phyloP scores from a whole-genome alignment of 1,139 yeast species.

The Wickerhamomyces sp. region DNA sequence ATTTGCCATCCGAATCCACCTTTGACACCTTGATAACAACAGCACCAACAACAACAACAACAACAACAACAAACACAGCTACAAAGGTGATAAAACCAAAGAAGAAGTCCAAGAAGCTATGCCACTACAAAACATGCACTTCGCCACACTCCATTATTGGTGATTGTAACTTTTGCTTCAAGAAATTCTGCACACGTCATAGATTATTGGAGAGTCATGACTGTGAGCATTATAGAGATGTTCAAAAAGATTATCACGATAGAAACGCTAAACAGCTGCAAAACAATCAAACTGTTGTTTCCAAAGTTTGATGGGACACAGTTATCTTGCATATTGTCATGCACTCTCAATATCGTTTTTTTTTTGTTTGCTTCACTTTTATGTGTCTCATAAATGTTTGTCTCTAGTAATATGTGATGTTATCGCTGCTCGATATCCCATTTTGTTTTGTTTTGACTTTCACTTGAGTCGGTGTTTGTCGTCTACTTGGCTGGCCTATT shows the following conservation, averaged over 20 bases:
- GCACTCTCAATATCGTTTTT: too few species aligned
- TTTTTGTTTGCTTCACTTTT: too few species aligned
- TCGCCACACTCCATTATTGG: constrained; percentile 25
- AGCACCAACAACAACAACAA: not conserved
- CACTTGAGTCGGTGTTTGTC: too few species aligned
- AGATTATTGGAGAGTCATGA: constrained; percentile 23
- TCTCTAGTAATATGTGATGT: too few species aligned
- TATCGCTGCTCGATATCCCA: too few species aligned
- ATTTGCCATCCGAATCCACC: not conserved
- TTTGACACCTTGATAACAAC: not conserved
- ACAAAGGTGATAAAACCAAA: constrained; percentile 14
- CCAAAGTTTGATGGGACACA: constrained; percentile 17
- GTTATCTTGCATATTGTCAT: too few species aligned
- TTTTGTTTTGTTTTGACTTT: too few species aligned
- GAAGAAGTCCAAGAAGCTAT: constrained; percentile 25
- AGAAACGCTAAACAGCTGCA: constrained; percentile 24
- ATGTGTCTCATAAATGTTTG: too few species aligned
- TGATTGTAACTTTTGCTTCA: constrained; percentile 23
- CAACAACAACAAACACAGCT: not conserved
- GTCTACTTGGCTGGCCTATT: too few species aligned
- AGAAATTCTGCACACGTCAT: constrained; percentile 24
- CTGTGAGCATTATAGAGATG: constrained; percentile 25
- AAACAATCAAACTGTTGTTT: constrained; percentile 22
- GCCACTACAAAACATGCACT: constrained; percentile 20
- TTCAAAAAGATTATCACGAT: constrained; percentile 23